Base-by-base conservation (phyloP, 176 grass and related monocot genomes). In the Metroxylon sagu region DNA sequence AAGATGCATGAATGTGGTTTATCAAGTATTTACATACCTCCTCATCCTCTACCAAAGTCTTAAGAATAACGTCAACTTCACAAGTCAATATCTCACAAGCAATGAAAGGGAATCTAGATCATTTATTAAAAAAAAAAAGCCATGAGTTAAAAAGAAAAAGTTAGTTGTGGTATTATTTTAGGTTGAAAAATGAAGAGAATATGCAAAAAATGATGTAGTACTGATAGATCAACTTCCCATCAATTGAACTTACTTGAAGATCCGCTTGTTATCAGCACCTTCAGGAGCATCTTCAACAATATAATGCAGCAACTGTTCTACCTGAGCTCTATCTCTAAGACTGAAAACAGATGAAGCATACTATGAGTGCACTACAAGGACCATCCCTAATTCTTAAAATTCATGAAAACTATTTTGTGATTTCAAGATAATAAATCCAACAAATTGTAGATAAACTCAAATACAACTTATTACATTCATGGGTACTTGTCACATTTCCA, bases 31-130 rank as follows among this genome's bases (percentile, higher is more conserved):
- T 7, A 61, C 48, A 50, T 54, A 67, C 64, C 51, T 67, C 64
- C 30, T 31, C 26, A 31, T 67, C 64, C 10, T 67, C 64, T 27
- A 55, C 64, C 27, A 67, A 67, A n/a, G 64, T 54, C 51, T 54
- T 39, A 16, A 67, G 64, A 29, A 67, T 54, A 19, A 67, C 51
- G 54, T 67, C 64, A 31, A 67, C 31, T 31, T 67, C 64, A 54
- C 64, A 67, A 67, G 64, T 67, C 54, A 67, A 67, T 29, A 67
- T 54, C 64, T 54, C 64, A 19, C 64, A 67, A 1, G 64, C 64
- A 25, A 67, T 53, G 27, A 67, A 67, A 19, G 64, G 64, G 51
- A 67, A 67, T 50, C 64, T 67, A 54, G 25, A 16, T 53, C 50
- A 55, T 55, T 67, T 23, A 23, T 23, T 39, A 63, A 49, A 50